phyloP scores from a whole-genome alignment of 1,284 basidiomycete genomes.

The Singerocomus rubriflavus region DNA sequence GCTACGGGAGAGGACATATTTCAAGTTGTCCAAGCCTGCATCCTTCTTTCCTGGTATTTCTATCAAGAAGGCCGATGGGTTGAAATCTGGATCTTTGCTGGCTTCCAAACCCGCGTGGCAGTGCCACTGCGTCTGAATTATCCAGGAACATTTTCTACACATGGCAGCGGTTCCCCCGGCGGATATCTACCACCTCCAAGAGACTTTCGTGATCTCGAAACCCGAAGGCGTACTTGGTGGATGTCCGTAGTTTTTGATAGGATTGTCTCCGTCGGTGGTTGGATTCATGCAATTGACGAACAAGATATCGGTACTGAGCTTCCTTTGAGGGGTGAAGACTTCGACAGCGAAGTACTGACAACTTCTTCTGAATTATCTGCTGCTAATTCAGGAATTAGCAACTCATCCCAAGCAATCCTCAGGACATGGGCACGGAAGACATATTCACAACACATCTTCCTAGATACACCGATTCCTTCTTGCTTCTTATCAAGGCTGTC shows the following conservation, averaged over 20 bases:
- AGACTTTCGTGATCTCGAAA: constrained; percentile 69
- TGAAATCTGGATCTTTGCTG: constrained; percentile 86
- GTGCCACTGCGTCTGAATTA: constrained; percentile 79
- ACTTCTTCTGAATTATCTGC: constrained; percentile 3
- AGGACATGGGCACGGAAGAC: constrained; percentile 59
- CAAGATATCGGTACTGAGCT: constrained; percentile 78
- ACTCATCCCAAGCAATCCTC: constrained; percentile 63
- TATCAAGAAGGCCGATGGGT: constrained; percentile 87
- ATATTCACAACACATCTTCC: constrained; percentile 67
- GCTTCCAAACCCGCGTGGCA: constrained; percentile 80
- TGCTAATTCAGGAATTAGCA: constrained; percentile 37
- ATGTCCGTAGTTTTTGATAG: constrained; percentile 83
- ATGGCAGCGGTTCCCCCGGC: constrained; percentile 61
- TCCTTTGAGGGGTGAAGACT: constrained; percentile 68
- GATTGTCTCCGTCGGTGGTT: constrained; percentile 83
- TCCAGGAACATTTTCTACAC: constrained; percentile 73
- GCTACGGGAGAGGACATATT: constrained; percentile 81
- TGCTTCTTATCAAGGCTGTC: constrained; percentile 72
- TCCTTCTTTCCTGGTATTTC: constrained; percentile 82
- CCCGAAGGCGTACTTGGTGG: constrained; percentile 80
- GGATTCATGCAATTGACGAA: constrained; percentile 80
- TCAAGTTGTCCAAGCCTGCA: constrained; percentile 79
- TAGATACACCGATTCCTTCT: constrained; percentile 74
- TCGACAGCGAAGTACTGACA: constrained; percentile 59
- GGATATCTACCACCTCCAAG: constrained; percentile 78